Percentiles rank a stretch among this genome's conserved stretches.
These are phyloP conservation scores for Cyclocybe aegerita DNA, from an alignment of 768 basidiomycete species.

Conservation along the genomic window DNA sequence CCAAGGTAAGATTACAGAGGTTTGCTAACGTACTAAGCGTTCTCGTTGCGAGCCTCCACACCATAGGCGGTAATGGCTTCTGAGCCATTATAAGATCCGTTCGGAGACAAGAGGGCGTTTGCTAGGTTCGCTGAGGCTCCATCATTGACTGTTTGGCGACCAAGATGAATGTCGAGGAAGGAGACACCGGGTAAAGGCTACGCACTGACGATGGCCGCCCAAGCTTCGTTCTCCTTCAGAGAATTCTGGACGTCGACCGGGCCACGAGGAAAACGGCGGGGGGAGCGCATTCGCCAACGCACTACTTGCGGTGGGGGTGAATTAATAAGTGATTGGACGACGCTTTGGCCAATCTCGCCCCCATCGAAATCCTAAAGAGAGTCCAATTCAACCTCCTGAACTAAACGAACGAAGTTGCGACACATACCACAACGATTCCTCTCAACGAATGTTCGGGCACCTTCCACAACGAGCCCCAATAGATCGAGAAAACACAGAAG, in stretches of 20 bases:
- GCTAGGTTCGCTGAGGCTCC: too few relatives aligned
- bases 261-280: too few relatives aligned
- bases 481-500: slow-evolving; percentile 51
- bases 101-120: slow-evolving; percentile 11
- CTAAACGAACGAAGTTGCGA: neutral
- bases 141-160: too few relatives aligned
- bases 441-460: slow-evolving; percentile 39
- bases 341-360: slow-evolving; percentile 44
- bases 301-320: neutral
- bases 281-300: too few relatives aligned
- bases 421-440: slow-evolving; percentile 56
- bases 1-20: neutral
- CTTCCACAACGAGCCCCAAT: slow-evolving; percentile 54
- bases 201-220: too few relatives aligned
- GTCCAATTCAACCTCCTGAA: neutral
- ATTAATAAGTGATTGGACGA: slow-evolving; percentile 34
- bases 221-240: too few relatives aligned
- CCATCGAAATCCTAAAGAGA: slow-evolving; percentile 60
- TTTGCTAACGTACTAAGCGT: slow-evolving; percentile 47
- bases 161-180: too few relatives aligned
- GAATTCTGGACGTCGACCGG: too few relatives aligned
- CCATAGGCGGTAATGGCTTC: slow-evolving; percentile 48
- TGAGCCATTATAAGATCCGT: slow-evolving; percentile 46
- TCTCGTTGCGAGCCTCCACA: slow-evolving; percentile 58
- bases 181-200: too few relatives aligned